Conservation (phyloP, 2,329 filamentous ascomycete species). For the Fusarium piperis region DNA sequence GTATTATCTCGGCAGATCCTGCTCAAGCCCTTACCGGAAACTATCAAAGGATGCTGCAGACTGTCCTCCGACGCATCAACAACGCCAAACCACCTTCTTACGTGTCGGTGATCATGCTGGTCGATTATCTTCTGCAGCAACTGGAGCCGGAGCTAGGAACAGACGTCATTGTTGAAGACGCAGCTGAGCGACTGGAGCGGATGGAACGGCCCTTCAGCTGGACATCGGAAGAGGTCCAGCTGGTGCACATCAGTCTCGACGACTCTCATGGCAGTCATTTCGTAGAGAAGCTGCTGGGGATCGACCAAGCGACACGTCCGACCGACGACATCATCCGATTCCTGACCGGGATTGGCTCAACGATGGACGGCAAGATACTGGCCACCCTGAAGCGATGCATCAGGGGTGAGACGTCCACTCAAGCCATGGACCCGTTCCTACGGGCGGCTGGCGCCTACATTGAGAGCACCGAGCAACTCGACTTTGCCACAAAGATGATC, state of each 20-base stretch:
- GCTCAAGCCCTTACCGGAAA: slow-evolving; percentile 61
- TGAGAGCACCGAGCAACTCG: slow-evolving; percentile 48
- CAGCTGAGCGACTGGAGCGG: slow-evolving; percentile 51
- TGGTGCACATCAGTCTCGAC: slow-evolving; percentile 54
- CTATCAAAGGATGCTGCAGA: slow-evolving; percentile 64
- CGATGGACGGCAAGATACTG: slow-evolving; percentile 63
- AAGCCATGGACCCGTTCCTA: slow-evolving; percentile 65
- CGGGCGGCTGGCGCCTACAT: slow-evolving; percentile 67
- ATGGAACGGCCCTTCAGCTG: slow-evolving; percentile 53
- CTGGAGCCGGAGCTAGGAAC: slow-evolving; percentile 52
- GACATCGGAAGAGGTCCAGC: slow-evolving; percentile 56
- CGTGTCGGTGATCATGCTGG: slow-evolving; percentile 61
- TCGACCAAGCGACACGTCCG: slow-evolving; percentile 64
- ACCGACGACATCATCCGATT: slow-evolving; percentile 66
- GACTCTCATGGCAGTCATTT: slow-evolving; percentile 58
- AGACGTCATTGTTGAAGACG: slow-evolving; percentile 51
- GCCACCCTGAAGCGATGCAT: slow-evolving; percentile 64
- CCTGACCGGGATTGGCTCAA: slow-evolving; percentile 62
- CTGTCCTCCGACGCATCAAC: slow-evolving; percentile 60
- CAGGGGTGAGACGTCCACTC: slow-evolving; percentile 53
- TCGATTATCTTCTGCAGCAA: slow-evolving; percentile 55
- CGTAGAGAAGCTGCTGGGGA: slow-evolving; percentile 71
- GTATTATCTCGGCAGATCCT: slow-evolving; percentile 69
- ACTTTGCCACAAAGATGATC: slow-evolving; percentile 52
- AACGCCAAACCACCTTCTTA: slow-evolving; percentile 64